These are phyloP conservation scores for Paecilomyces sp. DNA, from an alignment of 2,329 filamentous ascomycete genomes.

Conservation along the genomic window DNA sequence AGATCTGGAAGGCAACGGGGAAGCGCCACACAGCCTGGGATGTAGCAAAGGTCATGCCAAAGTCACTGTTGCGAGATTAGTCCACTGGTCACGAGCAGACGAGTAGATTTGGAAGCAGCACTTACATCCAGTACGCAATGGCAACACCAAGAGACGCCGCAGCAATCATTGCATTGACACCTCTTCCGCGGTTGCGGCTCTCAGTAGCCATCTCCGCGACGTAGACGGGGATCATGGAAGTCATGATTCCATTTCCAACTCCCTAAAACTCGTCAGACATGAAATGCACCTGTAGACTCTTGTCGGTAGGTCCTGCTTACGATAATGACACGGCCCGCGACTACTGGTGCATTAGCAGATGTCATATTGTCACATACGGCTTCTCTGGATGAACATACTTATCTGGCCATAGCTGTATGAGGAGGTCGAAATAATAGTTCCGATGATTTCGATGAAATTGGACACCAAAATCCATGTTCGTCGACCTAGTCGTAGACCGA, in stretches of 20 bases:
- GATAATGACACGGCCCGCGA: constrained; percentile 19
- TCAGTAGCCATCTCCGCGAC: constrained; percentile 23
- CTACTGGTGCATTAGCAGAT: constrained; percentile 1
- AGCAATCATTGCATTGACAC: constrained; percentile 22
- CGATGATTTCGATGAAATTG: constrained; percentile 18
- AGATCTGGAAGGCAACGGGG: constrained; percentile 22
- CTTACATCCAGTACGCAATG: constrained; percentile 25
- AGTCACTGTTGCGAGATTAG: constrained; percentile 13
- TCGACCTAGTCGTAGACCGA: constrained; percentile 17
- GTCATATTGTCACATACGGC: not conserved
- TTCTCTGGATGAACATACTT: not conserved
- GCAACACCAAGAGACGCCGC: constrained; percentile 18
- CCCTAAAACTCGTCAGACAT: constrained; percentile 10
- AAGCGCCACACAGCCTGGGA: constrained; percentile 24
- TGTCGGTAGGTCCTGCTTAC: constrained; percentile 5
- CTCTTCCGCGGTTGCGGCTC: constrained; percentile 17
- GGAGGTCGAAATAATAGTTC: constrained; percentile 20
- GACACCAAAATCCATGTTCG: constrained; percentile 19
- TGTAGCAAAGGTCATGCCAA: constrained; percentile 21
- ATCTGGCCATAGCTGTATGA: constrained; percentile 21
- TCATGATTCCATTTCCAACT: constrained; percentile 25
- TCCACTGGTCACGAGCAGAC: not conserved
- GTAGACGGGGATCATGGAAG: constrained; percentile 21
- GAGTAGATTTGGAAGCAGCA: not conserved
- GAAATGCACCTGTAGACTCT: not conserved